Percentiles rank a stretch among this genome's conserved stretches.
phyloP scores from a whole-genome alignment of 2,329 filamentous ascomycete genomes.

The Xylariomycetidae sp. region DNA sequence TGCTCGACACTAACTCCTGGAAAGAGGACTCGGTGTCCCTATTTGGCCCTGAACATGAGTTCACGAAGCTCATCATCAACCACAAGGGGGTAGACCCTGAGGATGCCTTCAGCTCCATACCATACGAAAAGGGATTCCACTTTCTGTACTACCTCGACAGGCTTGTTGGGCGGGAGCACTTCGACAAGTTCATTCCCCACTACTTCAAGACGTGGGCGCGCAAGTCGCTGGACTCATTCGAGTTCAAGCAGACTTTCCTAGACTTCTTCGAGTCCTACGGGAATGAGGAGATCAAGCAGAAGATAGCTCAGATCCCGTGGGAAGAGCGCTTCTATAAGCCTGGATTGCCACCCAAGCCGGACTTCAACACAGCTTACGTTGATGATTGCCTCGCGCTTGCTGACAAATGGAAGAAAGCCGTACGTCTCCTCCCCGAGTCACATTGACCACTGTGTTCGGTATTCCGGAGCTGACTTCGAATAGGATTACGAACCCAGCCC shows the following conservation, averaged over 20 bases:
- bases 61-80: constrained; percentile 83
- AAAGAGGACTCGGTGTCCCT: constrained; percentile 68
- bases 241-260: constrained; percentile 85
- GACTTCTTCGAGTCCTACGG: constrained; percentile 68
- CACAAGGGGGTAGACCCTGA: constrained; percentile 90
- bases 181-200: constrained; percentile 91
- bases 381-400: constrained; percentile 80
- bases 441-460: not conserved
- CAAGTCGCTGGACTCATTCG: constrained; percentile 86
- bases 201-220: constrained; percentile 83
- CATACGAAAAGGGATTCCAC: constrained; percentile 95
- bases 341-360: constrained; percentile 81
- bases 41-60: constrained; percentile 80
- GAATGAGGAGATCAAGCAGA: constrained; percentile 57
- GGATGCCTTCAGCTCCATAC: constrained; percentile 86
- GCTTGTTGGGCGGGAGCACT: constrained; percentile 76
- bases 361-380: constrained; percentile 83
- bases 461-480: constrained; percentile 9
- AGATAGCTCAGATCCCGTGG: constrained; percentile 77
- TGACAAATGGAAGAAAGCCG: constrained; percentile 67
- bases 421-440: constrained; percentile 30
- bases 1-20: constrained; percentile 1
- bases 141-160: constrained; percentile 89
- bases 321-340: constrained; percentile 83
- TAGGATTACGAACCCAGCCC: constrained; percentile 57